A percentile compares a stretch with the other conserved stretches of the same genome.
phyloP scores from a whole-genome alignment of 2,329 filamentous ascomycete species.

The Penicillium crustosum region DNA sequence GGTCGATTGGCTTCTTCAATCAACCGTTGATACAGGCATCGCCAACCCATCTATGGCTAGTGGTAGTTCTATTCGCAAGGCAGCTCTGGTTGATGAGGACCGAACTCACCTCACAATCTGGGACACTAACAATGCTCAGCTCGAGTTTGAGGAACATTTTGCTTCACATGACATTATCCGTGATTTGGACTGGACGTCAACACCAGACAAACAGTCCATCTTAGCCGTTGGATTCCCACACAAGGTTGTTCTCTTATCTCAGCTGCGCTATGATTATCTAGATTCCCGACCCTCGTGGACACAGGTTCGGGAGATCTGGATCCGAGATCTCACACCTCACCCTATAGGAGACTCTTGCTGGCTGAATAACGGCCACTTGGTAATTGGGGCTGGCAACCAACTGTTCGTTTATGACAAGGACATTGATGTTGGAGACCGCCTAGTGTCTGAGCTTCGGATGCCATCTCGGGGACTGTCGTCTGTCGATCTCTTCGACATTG shows the following conservation, averaged over 20 bases:
- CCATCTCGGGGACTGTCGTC: slow-evolving; percentile 50
- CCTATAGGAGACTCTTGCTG: slow-evolving; percentile 92
- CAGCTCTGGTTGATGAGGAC: slow-evolving; percentile 73
- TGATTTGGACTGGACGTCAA: slow-evolving; percentile 92
- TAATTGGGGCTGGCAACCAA: slow-evolving; percentile 88
- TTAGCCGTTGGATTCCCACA: slow-evolving; percentile 91
- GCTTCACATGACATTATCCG: slow-evolving; percentile 71
- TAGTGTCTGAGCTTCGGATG: slow-evolving; percentile 57
- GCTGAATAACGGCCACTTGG: slow-evolving; percentile 79
- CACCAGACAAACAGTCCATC: slow-evolving; percentile 83
- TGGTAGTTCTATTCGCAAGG: slow-evolving; percentile 82
- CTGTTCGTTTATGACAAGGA: slow-evolving; percentile 79
- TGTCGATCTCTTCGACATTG: slow-evolving; percentile 75
- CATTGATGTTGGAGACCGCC: slow-evolving; percentile 63
- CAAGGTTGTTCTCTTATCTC: slow-evolving; percentile 75
- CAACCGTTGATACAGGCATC: slow-evolving; percentile 76
- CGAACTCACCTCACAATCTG: slow-evolving; percentile 82
- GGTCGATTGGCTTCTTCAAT: slow-evolving; percentile 80
- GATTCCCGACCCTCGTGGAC: slow-evolving; percentile 89
- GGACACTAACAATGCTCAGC: slow-evolving; percentile 77
- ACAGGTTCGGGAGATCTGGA: slow-evolving; percentile 76
- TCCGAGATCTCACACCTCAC: slow-evolving; percentile 78
- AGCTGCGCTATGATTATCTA: slow-evolving; percentile 89
- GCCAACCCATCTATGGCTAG: slow-evolving; percentile 72
- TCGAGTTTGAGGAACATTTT: slow-evolving; percentile 79